Conservation (phyloP, 495 filamentous ascomycete species). For the Penicillium lividum region DNA sequence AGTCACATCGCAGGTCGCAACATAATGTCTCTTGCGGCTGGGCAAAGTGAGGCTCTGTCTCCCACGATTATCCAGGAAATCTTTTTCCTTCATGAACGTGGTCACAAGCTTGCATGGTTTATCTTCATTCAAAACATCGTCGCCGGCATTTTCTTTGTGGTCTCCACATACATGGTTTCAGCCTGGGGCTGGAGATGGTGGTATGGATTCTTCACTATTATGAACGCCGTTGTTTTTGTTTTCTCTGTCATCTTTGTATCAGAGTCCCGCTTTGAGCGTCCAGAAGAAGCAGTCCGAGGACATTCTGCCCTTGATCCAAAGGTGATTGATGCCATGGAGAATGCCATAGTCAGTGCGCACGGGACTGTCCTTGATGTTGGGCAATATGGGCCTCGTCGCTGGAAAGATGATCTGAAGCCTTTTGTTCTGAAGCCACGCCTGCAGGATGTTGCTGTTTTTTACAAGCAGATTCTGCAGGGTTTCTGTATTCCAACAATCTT, state of each 20-base stretch:
- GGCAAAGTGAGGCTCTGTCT: conserved; percentile 29
- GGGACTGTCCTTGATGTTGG: background rate
- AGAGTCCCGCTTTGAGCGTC: conserved; percentile 18
- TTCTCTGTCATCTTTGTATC: conserved; percentile 16
- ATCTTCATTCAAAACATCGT: conserved; percentile 22
- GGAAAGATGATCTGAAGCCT: conserved; percentile 17
- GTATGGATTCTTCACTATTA: conserved; percentile 25
- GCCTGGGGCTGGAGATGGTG: conserved; percentile 27
- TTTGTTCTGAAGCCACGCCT: conserved; percentile 10
- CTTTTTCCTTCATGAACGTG: conserved; percentile 25
- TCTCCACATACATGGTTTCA: conserved; percentile 21
- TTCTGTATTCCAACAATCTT: conserved; percentile 23
- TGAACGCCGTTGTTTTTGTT: conserved; percentile 16
- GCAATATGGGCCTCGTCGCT: conserved; percentile 18
- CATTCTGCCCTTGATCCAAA: conserved; percentile 1
- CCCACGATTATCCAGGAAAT: conserved; percentile 29
- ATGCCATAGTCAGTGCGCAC: no score
- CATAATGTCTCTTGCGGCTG: conserved; percentile 30
- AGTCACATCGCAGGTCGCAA: conserved; percentile 30
- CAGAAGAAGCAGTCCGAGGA: conserved; percentile 12
- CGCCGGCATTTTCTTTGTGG: conserved; percentile 19
- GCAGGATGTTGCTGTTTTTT: conserved; percentile 16
- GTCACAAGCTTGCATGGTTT: conserved; percentile 24
- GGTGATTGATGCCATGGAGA: background rate
- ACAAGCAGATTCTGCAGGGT: conserved; percentile 25